A percentile compares a stretch with the other conserved stretches of the same genome.
Conservation (phyloP, 768 basidiomycete genomes). For the Lyophyllum shimeji region DNA sequence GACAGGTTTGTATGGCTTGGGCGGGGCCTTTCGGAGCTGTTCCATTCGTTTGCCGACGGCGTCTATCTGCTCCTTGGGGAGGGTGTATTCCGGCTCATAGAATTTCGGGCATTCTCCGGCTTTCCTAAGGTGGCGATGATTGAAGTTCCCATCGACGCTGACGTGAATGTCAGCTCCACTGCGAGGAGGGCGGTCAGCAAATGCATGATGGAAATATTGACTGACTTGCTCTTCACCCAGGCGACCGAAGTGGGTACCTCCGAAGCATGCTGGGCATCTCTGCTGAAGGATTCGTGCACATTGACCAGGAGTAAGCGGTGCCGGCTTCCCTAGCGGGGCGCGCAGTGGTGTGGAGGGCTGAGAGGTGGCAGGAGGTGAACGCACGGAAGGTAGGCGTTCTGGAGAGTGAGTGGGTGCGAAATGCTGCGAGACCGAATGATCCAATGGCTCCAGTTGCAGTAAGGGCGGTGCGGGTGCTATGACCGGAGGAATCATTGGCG, state of each 20-base stretch:
- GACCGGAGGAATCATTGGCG: too few relatives aligned
- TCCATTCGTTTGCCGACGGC: conserved; percentile 26
- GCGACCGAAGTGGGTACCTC: conserved; percentile 22
- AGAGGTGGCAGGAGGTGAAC: background rate
- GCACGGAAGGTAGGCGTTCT: background rate
- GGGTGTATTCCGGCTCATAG: conserved; percentile 29
- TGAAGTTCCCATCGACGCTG: conserved; percentile 15
- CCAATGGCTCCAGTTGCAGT: too few relatives aligned
- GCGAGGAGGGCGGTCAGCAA: background rate
- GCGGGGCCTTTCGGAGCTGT: conserved; percentile 1
- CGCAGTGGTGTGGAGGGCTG: too few relatives aligned
- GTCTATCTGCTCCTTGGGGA: conserved; percentile 34
- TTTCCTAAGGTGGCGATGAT: conserved; percentile 26
- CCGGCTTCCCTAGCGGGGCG: too few relatives aligned
- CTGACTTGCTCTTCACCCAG: conserved; percentile 20
- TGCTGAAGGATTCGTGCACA: conserved; percentile 23
- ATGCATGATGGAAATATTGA: background rate
- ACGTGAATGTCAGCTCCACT: conserved; percentile 38
- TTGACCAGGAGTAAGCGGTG: background rate
- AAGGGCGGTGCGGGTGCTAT: too few relatives aligned
- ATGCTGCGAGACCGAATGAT: too few relatives aligned
- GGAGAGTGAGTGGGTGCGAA: too few relatives aligned
- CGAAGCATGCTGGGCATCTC: conserved; percentile 34
- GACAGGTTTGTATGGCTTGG: background rate
- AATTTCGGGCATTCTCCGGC: conserved; percentile 31